Base-by-base conservation (phyloP, 805 yeast genomes). In the Komagataella ulmi region DNA sequence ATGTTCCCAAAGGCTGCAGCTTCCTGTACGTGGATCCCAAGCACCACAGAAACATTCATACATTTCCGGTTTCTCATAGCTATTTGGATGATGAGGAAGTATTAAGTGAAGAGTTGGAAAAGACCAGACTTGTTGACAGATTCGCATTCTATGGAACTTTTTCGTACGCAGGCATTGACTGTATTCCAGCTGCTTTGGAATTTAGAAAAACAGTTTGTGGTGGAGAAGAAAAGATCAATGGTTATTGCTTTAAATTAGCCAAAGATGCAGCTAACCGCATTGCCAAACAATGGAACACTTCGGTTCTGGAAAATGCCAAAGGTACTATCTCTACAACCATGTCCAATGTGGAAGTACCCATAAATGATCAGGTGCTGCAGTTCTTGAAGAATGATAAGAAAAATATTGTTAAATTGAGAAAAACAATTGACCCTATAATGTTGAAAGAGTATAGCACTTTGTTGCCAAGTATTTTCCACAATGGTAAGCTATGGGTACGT, bases 191-290 rank as follows among this genome's bases (percentile, higher is more conserved):
- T 2, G 87, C 87, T 0, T 54, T 73, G n/a, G 63, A 72, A 53
- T 85, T 83, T 61, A 68, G 83, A 56, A 59, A 66, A 10, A 71
- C 73, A 8, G 64, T 65, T 7, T 79, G 85, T 58, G 85, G 86
- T 3, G 89, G 89, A 2, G 82, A 80, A 53, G 72, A 69, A 1
- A 61, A 59, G 6, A 79, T 84, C 50, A 61, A 66, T 51, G 59
- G 69, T 1, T 81, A 83, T 59, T 76, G 78, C 54, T 57, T 60
- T 52, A 54, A 53, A 0, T 66, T 83, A 52, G 80, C 82, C 2
- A 54, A 58, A 4, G 50, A 70, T 49, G 81, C 75, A 1, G 75
- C 74, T 5, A 61, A 61, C 2, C 55, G 60, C 5, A 69, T 77
- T 24, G 62, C 70, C n/a, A 53, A 62, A 21, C 61, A 58, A 43